A percentile compares a stretch with the other conserved stretches of the same genome.
phyloP scores from a whole-genome alignment of 139 green algal species.

The Tetradesmus lagerheimii region DNA sequence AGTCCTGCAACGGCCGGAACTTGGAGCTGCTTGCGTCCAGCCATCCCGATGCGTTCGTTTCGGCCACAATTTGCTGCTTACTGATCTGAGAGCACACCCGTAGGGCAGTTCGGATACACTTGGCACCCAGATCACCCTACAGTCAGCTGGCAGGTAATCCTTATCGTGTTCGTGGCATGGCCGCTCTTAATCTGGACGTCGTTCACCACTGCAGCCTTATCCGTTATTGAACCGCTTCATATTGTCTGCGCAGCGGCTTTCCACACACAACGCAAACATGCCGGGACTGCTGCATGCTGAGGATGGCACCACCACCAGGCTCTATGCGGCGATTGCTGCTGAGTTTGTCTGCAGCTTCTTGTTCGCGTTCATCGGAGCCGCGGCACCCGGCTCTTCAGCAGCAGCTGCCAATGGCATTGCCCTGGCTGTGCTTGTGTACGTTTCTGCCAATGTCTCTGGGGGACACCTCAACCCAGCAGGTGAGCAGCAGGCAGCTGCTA shows the following conservation, averaged over 20 bases:
- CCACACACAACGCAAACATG: neutral
- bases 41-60: no score
- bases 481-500: neutral
- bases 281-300: constrained; percentile 34
- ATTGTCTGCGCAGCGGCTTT: neutral
- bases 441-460: constrained; percentile 64
- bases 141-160: neutral
- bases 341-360: constrained; percentile 64
- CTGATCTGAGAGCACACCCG: no score
- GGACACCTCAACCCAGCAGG: constrained; percentile 68
- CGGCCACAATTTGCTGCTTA: no score
- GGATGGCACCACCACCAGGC: neutral
- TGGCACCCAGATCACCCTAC: neutral
- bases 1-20: neutral
- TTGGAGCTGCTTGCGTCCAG: neutral
- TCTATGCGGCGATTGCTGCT: constrained; percentile 64
- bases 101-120: neutral
- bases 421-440: constrained; percentile 61
- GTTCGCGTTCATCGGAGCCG: constrained; percentile 47
- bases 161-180: neutral
- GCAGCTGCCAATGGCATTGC: constrained; percentile 69
- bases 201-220: no score
- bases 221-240: neutral
- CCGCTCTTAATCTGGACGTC: neutral
- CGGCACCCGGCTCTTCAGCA: constrained; percentile 26